Evolutionary conservation across 169 alveolate genomes (phyloP), one percentile per base, ranked within the genome.

Genomic region (Perkinsus chesapeaki): DNA sequence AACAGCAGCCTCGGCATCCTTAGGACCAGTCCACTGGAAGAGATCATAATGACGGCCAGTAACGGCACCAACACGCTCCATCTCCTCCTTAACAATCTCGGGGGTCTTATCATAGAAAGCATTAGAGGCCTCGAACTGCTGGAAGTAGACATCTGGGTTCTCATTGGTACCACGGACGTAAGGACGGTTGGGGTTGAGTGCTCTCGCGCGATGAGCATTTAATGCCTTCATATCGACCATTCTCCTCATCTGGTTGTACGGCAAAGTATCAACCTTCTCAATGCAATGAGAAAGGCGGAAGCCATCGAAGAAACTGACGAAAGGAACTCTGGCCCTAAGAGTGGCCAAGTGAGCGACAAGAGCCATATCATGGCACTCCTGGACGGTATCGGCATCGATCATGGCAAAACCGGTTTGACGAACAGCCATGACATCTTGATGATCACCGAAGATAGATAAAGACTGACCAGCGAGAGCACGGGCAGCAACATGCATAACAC

Each of bases 141-240:
- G 96, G 92, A 95, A 95, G 92, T 93, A 93, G 92, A 95, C 95
- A 91, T 95, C 96, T 3, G 95, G 95, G 48, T 96, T 92, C 92
- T 95, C 94, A 39, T 96, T 95, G 20, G 96, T 95, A 93, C 96
- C 96, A 9, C 96, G 94, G 48, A 91, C 95, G 23, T 92, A 93
- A 37, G 96, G 96, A 73, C 94, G 96, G 48, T 94, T 95, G 23
- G 96, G 96, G 73, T 95, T 95, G 93, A 95, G 92, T 39, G 96
- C 95, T 23, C 82, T 60, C 27, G 82, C 82, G 31, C 82, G 82
- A 60, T 60, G 82, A 60, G 82, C 82, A 16, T 60, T 60, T 16
- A 60, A 23, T 60, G 82, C 82, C 82, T 60, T 60, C 82, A 60
- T 60, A 60, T 60, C 82, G 82, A 60, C 82, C 82, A 60, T 60